Percentiles rank a stretch among this genome's conserved stretches.
Evolutionary conservation across 768 basidiomycete genomes (phyloP).

Genomic region (Asterophora lycoperdoides): DNA sequence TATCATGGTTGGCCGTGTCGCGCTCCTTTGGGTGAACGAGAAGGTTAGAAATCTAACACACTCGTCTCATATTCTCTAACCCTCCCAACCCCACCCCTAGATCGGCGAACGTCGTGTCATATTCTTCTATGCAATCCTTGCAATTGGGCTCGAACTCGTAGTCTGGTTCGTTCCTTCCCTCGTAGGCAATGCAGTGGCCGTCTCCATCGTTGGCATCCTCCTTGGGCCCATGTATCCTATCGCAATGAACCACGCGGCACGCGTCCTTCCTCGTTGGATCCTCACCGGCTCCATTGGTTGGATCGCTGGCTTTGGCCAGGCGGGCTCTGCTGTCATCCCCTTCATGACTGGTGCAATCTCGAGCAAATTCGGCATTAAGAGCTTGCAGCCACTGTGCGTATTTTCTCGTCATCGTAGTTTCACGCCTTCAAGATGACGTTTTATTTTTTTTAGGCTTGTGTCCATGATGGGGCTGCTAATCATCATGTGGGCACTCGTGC

Average conservation of each 20-base stretch:
- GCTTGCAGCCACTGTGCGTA: constrained; percentile 59
- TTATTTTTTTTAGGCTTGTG: constrained; percentile 42
- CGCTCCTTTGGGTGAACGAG: constrained; percentile 51
- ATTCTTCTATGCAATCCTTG: constrained; percentile 47
- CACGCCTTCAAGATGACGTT: background rate
- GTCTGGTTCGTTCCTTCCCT: constrained; percentile 70
- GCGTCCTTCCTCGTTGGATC: constrained; percentile 67
- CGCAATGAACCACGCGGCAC: constrained; percentile 64
- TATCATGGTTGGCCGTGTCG: constrained; percentile 52
- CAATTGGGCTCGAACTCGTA: constrained; percentile 58
- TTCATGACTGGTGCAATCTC: constrained; percentile 72
- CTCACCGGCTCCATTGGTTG: constrained; percentile 62
- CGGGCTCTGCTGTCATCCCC: constrained; percentile 67
- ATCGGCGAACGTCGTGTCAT: constrained; percentile 53
- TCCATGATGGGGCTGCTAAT: constrained; percentile 59
- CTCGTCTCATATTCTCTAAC: background rate
- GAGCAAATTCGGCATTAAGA: constrained; percentile 54
- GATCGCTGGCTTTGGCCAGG: constrained; percentile 67
- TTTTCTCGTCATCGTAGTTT: background rate
- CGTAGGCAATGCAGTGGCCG: constrained; percentile 57
- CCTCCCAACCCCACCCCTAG: constrained; percentile 26
- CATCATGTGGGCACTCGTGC: constrained; percentile 52
- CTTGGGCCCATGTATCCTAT: constrained; percentile 78
- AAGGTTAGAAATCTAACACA: constrained; percentile 28
- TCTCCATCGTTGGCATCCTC: constrained; percentile 61